Evolutionary conservation across 495 filamentous ascomycete genomes (phyloP).

Genomic region (Lasiosphaeria hispida): DNA sequence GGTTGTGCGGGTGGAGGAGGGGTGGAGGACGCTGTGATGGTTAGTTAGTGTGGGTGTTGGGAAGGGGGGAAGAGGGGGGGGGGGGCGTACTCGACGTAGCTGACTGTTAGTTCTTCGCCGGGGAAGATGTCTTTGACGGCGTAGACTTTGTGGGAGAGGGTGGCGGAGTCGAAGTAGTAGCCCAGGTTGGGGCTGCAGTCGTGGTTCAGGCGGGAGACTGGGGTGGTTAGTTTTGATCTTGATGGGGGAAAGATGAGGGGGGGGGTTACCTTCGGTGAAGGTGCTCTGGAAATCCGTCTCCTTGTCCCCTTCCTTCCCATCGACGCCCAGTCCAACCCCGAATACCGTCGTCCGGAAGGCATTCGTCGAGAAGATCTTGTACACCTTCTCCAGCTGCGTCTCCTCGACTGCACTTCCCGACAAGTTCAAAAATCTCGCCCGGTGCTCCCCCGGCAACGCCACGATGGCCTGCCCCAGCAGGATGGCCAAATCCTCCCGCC

Average conservation of each 20-base stretch:
- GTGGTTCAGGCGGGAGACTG: slow-evolving; percentile 38
- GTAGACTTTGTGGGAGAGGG: slow-evolving; percentile 29
- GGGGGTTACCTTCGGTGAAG: slow-evolving; percentile 29
- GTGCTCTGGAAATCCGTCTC: slow-evolving; percentile 29
- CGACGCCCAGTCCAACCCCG: neutral
- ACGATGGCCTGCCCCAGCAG: slow-evolving; percentile 28
- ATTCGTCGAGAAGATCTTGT: slow-evolving; percentile 34
- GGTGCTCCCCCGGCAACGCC: slow-evolving; percentile 23
- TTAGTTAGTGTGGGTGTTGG: neutral
- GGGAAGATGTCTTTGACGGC: slow-evolving; percentile 30
- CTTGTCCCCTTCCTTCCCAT: slow-evolving; percentile 10
- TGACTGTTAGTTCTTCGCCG: slow-evolving; percentile 33
- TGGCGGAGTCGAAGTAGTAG: slow-evolving; percentile 36
- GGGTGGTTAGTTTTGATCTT: neutral
- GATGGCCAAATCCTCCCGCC: slow-evolving; percentile 18
- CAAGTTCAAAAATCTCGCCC: slow-evolving; percentile 24
- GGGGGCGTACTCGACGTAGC: slow-evolving; percentile 34
- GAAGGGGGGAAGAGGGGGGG: neutral
- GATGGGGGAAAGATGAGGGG: neutral
- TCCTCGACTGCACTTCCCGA: slow-evolving; percentile 21
- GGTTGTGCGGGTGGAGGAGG: slow-evolving; percentile 21
- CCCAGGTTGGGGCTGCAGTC: slow-evolving; percentile 35
- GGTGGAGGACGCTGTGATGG: slow-evolving; percentile 27
- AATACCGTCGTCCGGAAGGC: slow-evolving; percentile 28
- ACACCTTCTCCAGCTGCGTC: slow-evolving; percentile 20